Evolutionary conservation across 2,329 filamentous ascomycete species (phyloP), one percentile per base, ranked within the genome.

Genomic region (Zymoseptoria ardabiliae): DNA sequence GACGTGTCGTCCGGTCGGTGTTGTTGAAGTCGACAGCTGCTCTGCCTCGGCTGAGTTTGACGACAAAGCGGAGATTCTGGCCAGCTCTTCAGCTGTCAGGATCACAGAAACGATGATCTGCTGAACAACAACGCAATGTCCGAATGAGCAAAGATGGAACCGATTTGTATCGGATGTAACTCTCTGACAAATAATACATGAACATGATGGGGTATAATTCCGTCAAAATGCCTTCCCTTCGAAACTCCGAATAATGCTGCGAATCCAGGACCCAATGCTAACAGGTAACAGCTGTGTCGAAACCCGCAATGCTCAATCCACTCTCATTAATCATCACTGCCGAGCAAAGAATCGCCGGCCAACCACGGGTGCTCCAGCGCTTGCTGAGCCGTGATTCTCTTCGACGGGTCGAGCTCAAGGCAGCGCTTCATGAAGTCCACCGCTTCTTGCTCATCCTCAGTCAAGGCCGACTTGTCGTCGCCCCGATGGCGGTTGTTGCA

Each of bases 381-480:
- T 67, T 92, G 85, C 30, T 83, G 81, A 1, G 90, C 90, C 50
- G 86, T 90, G 59, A 93, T 89, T 23, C 90, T 79, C 72, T 83
- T 85, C 23, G 78, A 78, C 0, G 90, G 89, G 69, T 95, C 89
- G 53, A 92, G 78, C 58, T 94, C 89, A 72, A 95, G 81, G 66
- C 89, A 90, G 19, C 82, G 76, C 54, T 83, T 80, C 61, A 95
- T 73, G 69, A 95, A 94, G 50, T 83, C 79, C 0, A 93, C 80
- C 0, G 90, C 90, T 61, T 88, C 78, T 67, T 83, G 84, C 76
- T 94, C 90, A 22, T 91, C 87, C 0, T 79, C 75, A 0, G 79
- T 82, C 48, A 94, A 73, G 75, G 82, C 75, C 54, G 77, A 79
- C 55, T 77, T 78, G 71, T 65, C 75, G 69, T 72, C 79, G 64